Evolutionary conservation across 345 rosid species (phyloP).

Genomic region (Gossypioides kirkii): DNA sequence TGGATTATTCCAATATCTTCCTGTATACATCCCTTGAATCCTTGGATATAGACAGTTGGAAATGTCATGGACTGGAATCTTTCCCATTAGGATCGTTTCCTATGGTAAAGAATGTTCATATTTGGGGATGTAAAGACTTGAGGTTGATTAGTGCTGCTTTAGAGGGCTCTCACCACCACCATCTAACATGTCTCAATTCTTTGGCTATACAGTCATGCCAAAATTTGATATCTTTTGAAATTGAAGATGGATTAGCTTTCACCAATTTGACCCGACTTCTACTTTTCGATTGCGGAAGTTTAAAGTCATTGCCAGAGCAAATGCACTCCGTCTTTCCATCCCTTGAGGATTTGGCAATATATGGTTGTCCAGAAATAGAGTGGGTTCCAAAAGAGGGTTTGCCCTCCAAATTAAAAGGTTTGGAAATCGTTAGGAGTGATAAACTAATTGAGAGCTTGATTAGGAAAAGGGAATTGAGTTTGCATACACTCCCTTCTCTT

Average conservation of each 20-base stretch:
- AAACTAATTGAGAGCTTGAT: neutral
- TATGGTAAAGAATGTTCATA: neutral
- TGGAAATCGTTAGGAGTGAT: neutral
- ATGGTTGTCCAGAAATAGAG: neutral
- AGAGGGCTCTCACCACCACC: neutral
- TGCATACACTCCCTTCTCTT: neutral
- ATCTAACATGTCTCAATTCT: neutral
- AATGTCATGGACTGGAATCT: neutral
- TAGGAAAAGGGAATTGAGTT: neutral
- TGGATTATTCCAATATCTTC: neutral
- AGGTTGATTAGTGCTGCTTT: neutral
- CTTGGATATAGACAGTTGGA: neutral
- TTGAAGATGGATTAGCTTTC: neutral
- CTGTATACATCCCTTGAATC: neutral
- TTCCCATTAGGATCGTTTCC: neutral
- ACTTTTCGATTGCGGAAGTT: neutral
- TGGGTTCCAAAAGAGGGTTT: neutral
- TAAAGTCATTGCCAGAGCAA: neutral
- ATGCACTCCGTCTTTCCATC: neutral
- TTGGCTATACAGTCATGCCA: accelerated
- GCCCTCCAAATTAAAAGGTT: neutral
- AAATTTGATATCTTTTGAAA: neutral
- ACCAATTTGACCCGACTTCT: neutral
- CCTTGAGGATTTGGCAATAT: neutral
- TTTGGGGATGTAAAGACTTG: neutral